Evolutionary conservation across 75 land plant genomes (phyloP), one percentile per base, ranked within the genome.

Genomic region (Ceratopteris richardii): DNA sequence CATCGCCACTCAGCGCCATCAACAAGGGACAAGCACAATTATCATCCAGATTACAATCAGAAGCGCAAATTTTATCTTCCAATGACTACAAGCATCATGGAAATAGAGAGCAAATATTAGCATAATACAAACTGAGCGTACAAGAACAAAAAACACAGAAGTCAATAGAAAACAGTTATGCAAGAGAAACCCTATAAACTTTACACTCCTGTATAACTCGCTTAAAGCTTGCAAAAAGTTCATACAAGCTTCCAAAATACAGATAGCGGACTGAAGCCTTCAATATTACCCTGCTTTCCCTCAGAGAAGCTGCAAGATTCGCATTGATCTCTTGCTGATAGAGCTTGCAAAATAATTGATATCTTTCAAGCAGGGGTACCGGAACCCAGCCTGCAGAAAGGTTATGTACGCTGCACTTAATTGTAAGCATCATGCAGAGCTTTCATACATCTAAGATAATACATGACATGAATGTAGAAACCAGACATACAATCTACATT

Each of bases 1-100:
- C 80, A 55, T 63, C 71, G 3, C 61, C 73, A 25, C 66, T 77
- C 23, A 93, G 61, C 0, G 96, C 87, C 69, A 76, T 62, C 23
- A 93, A 31, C 50, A 93, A 76, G 31, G 98, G 90, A 41, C 55
- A 60, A 31, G 82, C 69, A 53, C 87, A 83, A 17, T 75, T 27
- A 63, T 93, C 98, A 50, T 83, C 80, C 60, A 93, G 57, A 29
- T 68, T 80, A 72, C 96, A 93, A 22, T 75, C 86, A 36, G 95
- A 85, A 7, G 76, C 87, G 24, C 66, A 61, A 25, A 93, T 69
- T 66, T 85, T 84, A 58, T 84, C 98, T 27, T 82, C 86, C 33
- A 80, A 69, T 30, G 71, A 80, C 98, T 93, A 66, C 27, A 42
- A 30, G 23, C 25, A 7, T 11, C 6, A n/a, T n/a, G n/a, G n/a